Base-by-base conservation (phyloP, 306 rosid genomes). In the Malus fusca region DNA sequence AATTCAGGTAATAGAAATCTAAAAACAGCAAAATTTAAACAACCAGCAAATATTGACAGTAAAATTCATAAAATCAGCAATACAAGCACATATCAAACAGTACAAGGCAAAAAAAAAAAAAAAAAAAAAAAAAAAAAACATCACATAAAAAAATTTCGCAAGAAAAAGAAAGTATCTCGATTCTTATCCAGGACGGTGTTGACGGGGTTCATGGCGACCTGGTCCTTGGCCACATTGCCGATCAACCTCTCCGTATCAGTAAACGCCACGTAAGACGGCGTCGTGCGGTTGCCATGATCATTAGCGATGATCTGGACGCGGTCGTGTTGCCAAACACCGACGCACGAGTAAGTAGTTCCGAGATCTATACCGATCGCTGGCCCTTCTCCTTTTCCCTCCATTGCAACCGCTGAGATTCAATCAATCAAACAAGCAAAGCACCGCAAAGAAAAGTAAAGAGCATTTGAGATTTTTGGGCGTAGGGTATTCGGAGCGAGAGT, bases 351-450 rank as follows among this genome's bases (percentile, higher is more conserved):
- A 0, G 89, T 92, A 0, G 97, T 90, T 3, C 96, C 97, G 9
- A 92, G 94, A 76, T 92, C 96, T 46, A 92, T 92, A 5, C 96
- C 96, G 43, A 92, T 92, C 21, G 96, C 96, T 4, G 91, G 97
- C 9, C 96, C 97, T 6, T 87, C 92, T 0, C 96, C 92, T 56
- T 90, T 92, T 8, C 84, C 97, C 31, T 92, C 85, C 97, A 92
- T 89, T 23, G 56, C 18, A 1, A 30, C 64, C 69, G n/a, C 1
- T 14, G 15, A 37, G 22, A 13, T n/a, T n/a, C 31, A 22, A 48
- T 69, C 8, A 68, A 19, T 6, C 22, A 58, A 58, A 30, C 14
- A 66, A 28, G 25, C 44, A 22, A 3, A 70, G 22, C 53, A 28
- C 4, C 3, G 66, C 13, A 64, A n/a, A 40, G 51, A 30, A 40